These are phyloP conservation scores for Angophora floribunda DNA, from an alignment of 345 rosid genomes.

Conservation along the genomic window DNA sequence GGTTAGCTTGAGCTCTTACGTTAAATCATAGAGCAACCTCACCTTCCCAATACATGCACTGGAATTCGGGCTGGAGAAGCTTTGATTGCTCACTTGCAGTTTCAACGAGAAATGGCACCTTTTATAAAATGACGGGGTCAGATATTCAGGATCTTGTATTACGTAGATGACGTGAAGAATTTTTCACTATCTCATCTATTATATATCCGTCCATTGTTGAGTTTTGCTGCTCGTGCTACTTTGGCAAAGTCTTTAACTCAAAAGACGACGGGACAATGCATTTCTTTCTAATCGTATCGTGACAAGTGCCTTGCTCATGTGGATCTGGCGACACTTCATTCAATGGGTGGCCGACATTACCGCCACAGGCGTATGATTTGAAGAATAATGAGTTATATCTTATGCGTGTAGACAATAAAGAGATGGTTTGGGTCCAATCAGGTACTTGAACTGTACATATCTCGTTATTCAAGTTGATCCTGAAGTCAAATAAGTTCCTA, in stretches of 20 bases:
- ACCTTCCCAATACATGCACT: not conserved
- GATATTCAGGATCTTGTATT: not conserved
- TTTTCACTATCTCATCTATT: not conserved
- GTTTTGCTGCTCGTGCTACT: not conserved
- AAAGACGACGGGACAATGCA: not conserved
- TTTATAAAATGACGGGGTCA: not conserved
- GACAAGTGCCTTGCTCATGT: too few relatives aligned
- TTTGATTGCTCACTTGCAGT: too few relatives aligned
- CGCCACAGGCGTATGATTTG: not conserved
- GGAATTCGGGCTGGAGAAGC: not conserved
- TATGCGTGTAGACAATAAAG: not conserved
- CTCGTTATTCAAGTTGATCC: not conserved
- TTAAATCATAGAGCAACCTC: not conserved
- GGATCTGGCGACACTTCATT: not conserved
- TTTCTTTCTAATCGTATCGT: too few relatives aligned
- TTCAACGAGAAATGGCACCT: not conserved
- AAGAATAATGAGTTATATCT: not conserved
- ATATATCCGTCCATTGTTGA: not conserved
- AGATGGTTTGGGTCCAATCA: not conserved
- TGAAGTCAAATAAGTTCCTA: not conserved
- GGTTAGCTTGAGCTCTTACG: not conserved
- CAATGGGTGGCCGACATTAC: not conserved
- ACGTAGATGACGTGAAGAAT: not conserved
- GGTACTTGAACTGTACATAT: not conserved
- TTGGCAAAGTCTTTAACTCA: not conserved